Evolutionary conservation across 2,329 filamentous ascomycete species (phyloP), one percentile per base, ranked within the genome.

Genomic region (Penicillium sp.): DNA sequence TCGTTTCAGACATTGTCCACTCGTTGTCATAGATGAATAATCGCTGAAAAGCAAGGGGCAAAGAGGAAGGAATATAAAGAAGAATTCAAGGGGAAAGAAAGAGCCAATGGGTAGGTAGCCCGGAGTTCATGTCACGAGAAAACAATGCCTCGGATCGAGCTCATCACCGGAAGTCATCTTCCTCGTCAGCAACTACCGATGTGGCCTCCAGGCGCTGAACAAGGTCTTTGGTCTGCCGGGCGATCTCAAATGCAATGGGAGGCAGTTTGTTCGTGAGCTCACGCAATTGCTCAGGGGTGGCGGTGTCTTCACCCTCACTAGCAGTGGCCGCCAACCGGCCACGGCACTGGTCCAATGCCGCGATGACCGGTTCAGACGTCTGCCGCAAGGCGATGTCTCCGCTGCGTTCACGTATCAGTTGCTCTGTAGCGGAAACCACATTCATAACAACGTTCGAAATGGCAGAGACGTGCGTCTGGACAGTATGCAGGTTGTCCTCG

Each of bases 241-340:
- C 88, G 64, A 91, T 85, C 69, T 88, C 85, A 68, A 94, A 94
- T n/a, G 87, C 87, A 58, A 93, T 82, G 2, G 87, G 87, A 10
- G 87, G 87, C 44, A 95, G 72, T 26, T 80, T 83, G 65, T 85
- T 82, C 48, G 79, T 84, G 74, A 84, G 84, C 62, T 75, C 74
- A 6, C 69, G 71, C 19, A 69, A 56, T 41, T 79, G 72, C 35
- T 74, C 73, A 15, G 74, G 42, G 76, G 17, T 75, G 7, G 75
- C 78, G 24, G 85, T 77, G 8, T 79, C 76, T 56, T 79, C 73
- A 24, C 83, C 84, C 32, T 79, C 79, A 32, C 80, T 72, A 49
- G 78, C 77, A 50, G 83, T 78, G 61, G 82, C 79, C 19, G 85
- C 69, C 51, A 94, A 75, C 38, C 81, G 79, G 54, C 81, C 75